phyloP scores from a whole-genome alignment of 2,329 filamentous ascomycete genomes.

The Epichloe gansuensis region DNA sequence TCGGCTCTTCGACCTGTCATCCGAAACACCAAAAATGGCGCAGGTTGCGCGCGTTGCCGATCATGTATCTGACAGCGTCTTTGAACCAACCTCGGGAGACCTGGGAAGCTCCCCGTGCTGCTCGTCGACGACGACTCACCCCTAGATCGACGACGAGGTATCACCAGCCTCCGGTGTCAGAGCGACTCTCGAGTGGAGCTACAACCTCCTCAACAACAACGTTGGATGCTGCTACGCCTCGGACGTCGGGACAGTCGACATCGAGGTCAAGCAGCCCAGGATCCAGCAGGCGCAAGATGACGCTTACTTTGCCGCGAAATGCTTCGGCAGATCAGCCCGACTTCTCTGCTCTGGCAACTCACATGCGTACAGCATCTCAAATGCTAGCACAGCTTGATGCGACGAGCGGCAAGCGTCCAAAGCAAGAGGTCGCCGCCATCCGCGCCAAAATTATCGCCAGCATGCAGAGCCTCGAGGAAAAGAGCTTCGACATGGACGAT shows the following conservation, averaged over 20 bases:
- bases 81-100: conserved; percentile 71
- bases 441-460: conserved; percentile 79
- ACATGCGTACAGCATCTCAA: conserved; percentile 78
- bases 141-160: conserved; percentile 17
- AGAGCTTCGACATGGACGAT: conserved; percentile 69
- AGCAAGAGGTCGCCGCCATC: conserved; percentile 71
- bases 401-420: conserved; percentile 68
- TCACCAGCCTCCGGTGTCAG: conserved; percentile 22
- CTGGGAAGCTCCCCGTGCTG: conserved; percentile 60
- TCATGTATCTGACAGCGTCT: conserved; percentile 56
- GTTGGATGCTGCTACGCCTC: conserved; percentile 51
- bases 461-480: conserved; percentile 79
- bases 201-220: conserved; percentile 48
- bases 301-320: conserved; percentile 42
- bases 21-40: conserved; percentile 49
- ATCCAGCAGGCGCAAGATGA: conserved; percentile 44
- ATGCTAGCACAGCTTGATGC: conserved; percentile 78
- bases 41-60: conserved; percentile 30
- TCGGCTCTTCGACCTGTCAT: conserved; percentile 52
- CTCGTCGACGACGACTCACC: conserved; percentile 40
- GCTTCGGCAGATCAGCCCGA: conserved; percentile 58
- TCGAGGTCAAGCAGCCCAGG: conserved; percentile 59
- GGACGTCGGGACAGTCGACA: conserved; percentile 55
- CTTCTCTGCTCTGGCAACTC: conserved; percentile 70
- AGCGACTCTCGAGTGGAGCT: conserved; percentile 48